phyloP scores from a whole-genome alignment of 768 basidiomycete genomes.

The Tricholoma hemisulphureum region DNA sequence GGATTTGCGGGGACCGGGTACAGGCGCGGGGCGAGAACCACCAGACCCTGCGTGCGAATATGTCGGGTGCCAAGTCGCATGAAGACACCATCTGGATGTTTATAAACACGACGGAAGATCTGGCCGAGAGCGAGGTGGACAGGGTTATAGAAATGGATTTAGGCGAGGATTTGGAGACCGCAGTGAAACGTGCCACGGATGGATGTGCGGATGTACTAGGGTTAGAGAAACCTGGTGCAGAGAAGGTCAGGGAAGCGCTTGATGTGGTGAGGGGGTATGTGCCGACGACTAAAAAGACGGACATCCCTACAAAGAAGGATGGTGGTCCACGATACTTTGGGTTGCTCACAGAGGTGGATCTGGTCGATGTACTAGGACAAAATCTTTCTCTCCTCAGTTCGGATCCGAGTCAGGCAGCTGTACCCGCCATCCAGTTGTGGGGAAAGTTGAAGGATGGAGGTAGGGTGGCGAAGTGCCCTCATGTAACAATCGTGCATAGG shows the following conservation, averaged over 20 bases:
- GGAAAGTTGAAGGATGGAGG: conserved; percentile 37
- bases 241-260: conserved; percentile 58
- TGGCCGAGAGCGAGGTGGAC: conserved; percentile 54
- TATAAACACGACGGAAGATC: conserved; percentile 58
- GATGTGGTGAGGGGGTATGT: conserved; percentile 42
- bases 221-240: conserved; percentile 49
- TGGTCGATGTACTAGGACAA: conserved; percentile 45
- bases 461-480: conserved; percentile 62
- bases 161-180: conserved; percentile 50
- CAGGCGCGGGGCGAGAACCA: conserved; percentile 77
- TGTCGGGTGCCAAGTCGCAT: conserved; percentile 46
- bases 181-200: conserved; percentile 58
- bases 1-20: conserved; percentile 78
- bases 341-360: conserved; percentile 70
- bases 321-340: conserved; percentile 69
- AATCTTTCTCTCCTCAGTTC: conserved; percentile 32
- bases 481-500: conserved; percentile 84
- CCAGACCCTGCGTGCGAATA: conserved; percentile 70
- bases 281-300: conserved; percentile 31
- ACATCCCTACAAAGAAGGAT: conserved; percentile 18
- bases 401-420: conserved; percentile 25
- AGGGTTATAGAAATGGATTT: conserved; percentile 61
- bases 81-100: conserved; percentile 86
- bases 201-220: conserved; percentile 56
- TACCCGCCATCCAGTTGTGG: conserved; percentile 46